Evolutionary conservation across 768 basidiomycete species (phyloP), one percentile per base, ranked within the genome.

Genomic region (Tricholoma flavovirens): DNA sequence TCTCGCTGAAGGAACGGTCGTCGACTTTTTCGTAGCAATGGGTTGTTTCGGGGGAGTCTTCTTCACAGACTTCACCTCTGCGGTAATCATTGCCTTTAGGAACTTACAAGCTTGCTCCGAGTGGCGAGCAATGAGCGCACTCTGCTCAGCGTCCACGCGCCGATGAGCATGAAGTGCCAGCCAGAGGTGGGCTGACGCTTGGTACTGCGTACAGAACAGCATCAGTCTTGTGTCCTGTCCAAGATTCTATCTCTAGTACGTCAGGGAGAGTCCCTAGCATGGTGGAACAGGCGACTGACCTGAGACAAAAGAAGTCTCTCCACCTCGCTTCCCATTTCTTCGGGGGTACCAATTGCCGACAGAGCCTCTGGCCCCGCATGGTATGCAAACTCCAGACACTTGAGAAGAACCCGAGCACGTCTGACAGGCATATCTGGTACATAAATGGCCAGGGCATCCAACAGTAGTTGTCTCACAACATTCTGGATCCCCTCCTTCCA

Each of bases 131-230:
- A 90, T 75, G 1, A 76, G 62, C 0, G 68, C 55, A 54, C 71
- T 75, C 64, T 82, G 77, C 21, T 78, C 69, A 0, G 69, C 57
- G 54, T 80, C 75, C 8, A 67, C 71, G 5, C 71, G 73, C 12
- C 82, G 79, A 68, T 93, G 90, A 17, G 82, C 78, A 62, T 89
- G 84, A 17, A 94, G 71, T 0, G 86, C 83, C 45, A 83, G 71
- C 84, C 86, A 88, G 22, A 94, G 74, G 62, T 88, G 82, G 0
- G 78, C 73, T 1, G 77, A 69, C 1, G 81, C 76, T 26, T 72
- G 76, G 61, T 86, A 83, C 63, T 88, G 83, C 6, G 61, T 53
- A 24, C 65, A 62, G 51, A 72, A 77, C 11, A 57, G 57, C 3
- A 66, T 64, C 17, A 80, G 65, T 0, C 56, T 62, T 1, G 46